phyloP scores from a whole-genome alignment of 2,329 filamentous ascomycete genomes.

The Macroventuria anomochaeta region DNA sequence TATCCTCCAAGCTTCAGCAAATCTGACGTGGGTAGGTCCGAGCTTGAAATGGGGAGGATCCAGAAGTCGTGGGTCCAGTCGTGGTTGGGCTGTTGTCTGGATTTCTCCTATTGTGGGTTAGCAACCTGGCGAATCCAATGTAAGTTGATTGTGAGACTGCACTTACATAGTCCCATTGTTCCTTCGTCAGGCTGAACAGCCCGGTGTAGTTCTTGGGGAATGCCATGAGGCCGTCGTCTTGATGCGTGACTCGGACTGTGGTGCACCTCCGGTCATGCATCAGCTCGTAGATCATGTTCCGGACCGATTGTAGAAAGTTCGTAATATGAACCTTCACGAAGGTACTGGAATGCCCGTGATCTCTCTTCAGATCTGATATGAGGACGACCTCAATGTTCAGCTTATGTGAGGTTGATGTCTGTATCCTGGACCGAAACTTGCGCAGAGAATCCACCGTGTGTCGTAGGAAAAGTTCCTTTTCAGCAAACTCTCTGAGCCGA shows the following conservation, averaged over 20 bases:
- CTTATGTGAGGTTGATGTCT: not conserved
- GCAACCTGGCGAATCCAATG: not conserved
- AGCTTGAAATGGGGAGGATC: not conserved
- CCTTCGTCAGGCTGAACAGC: slow-evolving; percentile 23
- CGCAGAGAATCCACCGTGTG: slow-evolving; percentile 1
- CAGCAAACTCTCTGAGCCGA: not conserved
- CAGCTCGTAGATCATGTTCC: slow-evolving; percentile 26
- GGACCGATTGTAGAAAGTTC: slow-evolving; percentile 28
- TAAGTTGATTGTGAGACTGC: too few relatives aligned
- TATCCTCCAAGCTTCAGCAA: not conserved
- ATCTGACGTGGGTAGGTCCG: not conserved
- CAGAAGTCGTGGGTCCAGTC: slow-evolving; percentile 12
- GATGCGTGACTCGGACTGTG: slow-evolving; percentile 24
- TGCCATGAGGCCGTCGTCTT: slow-evolving; percentile 20
- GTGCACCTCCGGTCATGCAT: slow-evolving; percentile 22
- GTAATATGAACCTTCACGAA: not conserved
- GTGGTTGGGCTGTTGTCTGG: not conserved
- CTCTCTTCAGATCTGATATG: slow-evolving; percentile 19
- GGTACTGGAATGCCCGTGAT: too few relatives aligned
- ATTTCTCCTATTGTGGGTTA: slow-evolving; percentile 6
- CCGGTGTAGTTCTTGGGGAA: slow-evolving; percentile 28
- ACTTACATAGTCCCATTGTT: slow-evolving; percentile 32
- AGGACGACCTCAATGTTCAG: slow-evolving; percentile 30
- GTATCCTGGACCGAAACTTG: not conserved
- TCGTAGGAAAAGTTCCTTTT: not conserved